Evolutionary conservation across 1,284 basidiomycete species (phyloP).

Genomic region (Gomphus bonarii): DNA sequence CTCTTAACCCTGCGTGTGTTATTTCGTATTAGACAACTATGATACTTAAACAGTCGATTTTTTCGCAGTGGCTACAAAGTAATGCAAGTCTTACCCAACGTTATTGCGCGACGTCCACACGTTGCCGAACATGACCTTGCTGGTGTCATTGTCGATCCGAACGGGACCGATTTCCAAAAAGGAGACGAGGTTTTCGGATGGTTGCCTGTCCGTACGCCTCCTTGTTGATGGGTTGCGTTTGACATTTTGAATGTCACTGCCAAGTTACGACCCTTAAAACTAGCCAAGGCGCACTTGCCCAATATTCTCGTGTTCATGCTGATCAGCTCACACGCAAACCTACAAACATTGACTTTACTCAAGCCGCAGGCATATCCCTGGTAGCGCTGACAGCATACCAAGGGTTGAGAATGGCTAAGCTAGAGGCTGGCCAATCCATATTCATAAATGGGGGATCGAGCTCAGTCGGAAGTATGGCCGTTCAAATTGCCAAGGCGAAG

Average conservation of each 20-base stretch:
- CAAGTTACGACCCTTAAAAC: conserved; percentile 15
- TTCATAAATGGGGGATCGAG: conserved; percentile 61
- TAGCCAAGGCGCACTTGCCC: conserved; percentile 39
- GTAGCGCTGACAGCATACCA: conserved; percentile 48
- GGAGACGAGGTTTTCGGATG: conserved; percentile 55
- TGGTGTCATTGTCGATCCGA: conserved; percentile 45
- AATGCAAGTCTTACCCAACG: conserved; percentile 39
- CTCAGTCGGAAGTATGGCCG: conserved; percentile 49
- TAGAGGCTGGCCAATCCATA: conserved; percentile 39
- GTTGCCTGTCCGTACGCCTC: conserved; percentile 28
- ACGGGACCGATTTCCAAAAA: conserved; percentile 36
- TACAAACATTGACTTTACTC: conserved; percentile 31
- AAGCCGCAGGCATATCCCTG: conserved; percentile 50
- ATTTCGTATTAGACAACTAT: conserved; percentile 3
- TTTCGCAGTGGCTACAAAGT: conserved; percentile 42
- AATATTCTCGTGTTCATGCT: conserved; percentile 39
- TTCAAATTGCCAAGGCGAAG: conserved; percentile 21
- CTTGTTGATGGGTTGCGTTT: not conserved
- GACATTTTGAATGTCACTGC: not conserved
- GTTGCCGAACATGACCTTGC: conserved; percentile 52
- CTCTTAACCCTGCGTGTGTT: conserved; percentile 57
- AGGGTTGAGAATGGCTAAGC: conserved; percentile 30
- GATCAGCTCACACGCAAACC: conserved; percentile 36
- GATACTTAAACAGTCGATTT: not conserved
- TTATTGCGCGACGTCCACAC: conserved; percentile 38